These are phyloP conservation scores for Chlorella variabilis DNA, from an alignment of 163 green algal species.

Conservation along the genomic window DNA sequence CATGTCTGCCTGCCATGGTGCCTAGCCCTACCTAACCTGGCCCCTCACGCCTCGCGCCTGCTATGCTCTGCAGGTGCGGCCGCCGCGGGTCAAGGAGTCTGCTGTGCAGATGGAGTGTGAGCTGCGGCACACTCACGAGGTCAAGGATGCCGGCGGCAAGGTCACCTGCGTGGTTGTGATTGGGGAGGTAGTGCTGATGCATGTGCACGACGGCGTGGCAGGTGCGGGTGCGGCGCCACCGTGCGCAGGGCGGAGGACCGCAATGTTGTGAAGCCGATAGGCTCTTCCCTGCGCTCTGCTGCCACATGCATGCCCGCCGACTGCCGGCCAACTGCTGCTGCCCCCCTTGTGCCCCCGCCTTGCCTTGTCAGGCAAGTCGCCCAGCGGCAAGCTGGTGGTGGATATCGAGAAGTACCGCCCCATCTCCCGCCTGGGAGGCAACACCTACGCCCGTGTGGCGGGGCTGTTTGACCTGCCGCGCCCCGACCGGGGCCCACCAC, in stretches of 20 bases:
- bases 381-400: slow-evolving; percentile 75
- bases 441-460: slow-evolving; percentile 65
- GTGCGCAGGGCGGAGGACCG: too few species aligned
- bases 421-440: slow-evolving; percentile 75
- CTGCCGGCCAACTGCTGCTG: background rate
- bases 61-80: slow-evolving; percentile 77
- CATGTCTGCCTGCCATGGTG: too few species aligned
- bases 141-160: slow-evolving; percentile 66
- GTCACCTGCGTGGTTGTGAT: slow-evolving; percentile 81
- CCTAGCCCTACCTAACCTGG: background rate
- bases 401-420: slow-evolving; percentile 72
- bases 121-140: slow-evolving; percentile 71
- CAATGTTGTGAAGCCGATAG: background rate
- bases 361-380: slow-evolving; percentile 41
- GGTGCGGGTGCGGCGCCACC: background rate
- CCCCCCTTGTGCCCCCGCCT: background rate
- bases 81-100: slow-evolving; percentile 85
- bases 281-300: background rate
- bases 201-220: slow-evolving; percentile 79
- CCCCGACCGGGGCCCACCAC: slow-evolving; percentile 48
- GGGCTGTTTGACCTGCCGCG: slow-evolving; percentile 82
- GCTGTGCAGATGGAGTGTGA: slow-evolving; percentile 93
- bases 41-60: too few species aligned
- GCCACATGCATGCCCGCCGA: background rate
- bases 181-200: slow-evolving; percentile 85